Evolutionary conservation across 768 basidiomycete species (phyloP).

Genomic region (Suillus lakei): DNA sequence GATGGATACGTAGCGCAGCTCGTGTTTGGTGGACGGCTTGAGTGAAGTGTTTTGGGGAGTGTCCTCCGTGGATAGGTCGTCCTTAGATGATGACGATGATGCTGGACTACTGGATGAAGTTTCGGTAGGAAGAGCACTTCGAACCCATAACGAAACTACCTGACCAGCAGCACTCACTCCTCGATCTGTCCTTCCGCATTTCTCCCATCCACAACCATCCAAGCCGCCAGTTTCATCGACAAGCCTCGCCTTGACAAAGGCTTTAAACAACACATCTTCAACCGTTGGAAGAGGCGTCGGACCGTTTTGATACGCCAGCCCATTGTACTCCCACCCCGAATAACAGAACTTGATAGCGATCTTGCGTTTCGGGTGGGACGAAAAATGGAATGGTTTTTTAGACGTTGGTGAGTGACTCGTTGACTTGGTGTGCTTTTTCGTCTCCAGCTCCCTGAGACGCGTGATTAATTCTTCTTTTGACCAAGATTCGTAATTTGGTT

Average conservation of each 20-base stretch:
- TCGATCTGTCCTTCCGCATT: conserved; percentile 92
- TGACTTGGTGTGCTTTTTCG: conserved; percentile 24
- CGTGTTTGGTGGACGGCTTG: neutral
- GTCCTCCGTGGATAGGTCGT: neutral
- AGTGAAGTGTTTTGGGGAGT: neutral
- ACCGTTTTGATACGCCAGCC: conserved; percentile 80
- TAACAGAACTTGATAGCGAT: conserved; percentile 95
- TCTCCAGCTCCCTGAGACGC: conserved; percentile 62
- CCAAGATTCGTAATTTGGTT: conserved; percentile 56
- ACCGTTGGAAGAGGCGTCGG: conserved; percentile 86
- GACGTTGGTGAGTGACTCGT: conserved; percentile 26
- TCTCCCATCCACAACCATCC: conserved; percentile 89
- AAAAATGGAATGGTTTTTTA: conserved; percentile 62
- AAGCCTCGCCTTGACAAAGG: conserved; percentile 76
- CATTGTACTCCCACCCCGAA: conserved; percentile 90
- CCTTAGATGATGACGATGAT: neutral
- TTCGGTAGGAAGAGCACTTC: conserved; percentile 58
- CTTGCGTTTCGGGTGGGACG: conserved; percentile 76
- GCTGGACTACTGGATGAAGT: neutral
- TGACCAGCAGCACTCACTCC: conserved; percentile 96
- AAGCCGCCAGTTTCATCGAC: conserved; percentile 75
- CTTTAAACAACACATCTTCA: conserved; percentile 83
- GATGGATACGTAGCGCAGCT: neutral
- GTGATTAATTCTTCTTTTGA: conserved; percentile 74
- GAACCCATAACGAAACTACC: conserved; percentile 89